These are phyloP conservation scores for Citrus trifoliata DNA, from an alignment of 345 rosid species.

Conservation along the genomic window DNA sequence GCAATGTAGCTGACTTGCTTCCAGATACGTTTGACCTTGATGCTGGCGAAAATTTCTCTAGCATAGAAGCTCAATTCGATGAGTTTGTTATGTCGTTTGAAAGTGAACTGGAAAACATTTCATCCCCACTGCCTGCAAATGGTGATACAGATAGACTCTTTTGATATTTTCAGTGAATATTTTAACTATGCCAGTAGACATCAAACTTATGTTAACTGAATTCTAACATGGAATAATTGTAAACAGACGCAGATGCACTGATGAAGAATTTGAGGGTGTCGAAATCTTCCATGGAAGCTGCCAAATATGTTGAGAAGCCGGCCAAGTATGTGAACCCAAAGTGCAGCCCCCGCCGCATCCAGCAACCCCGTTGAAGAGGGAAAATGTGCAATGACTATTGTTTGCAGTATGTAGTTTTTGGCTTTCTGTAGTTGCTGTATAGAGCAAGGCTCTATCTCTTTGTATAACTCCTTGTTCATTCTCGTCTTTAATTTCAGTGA, in stretches of 20 bases:
- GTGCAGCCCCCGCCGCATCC: constrained; percentile 47
- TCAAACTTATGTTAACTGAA: not conserved
- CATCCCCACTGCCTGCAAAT: constrained; percentile 23
- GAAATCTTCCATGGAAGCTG: constrained; percentile 18
- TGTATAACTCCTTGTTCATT: constrained; percentile 34
- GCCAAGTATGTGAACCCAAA: constrained; percentile 36
- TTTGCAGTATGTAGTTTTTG: constrained; percentile 26
- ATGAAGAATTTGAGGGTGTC: constrained; percentile 14
- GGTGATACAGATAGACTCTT: constrained; percentile 6
- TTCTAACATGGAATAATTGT: constrained; percentile 6
- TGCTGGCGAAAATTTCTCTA: constrained; percentile 44
- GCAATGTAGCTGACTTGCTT: constrained; percentile 46
- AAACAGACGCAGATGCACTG: constrained; percentile 30
- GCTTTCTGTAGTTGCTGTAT: constrained; percentile 31
- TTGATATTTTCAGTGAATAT: not conserved
- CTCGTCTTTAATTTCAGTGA: constrained; percentile 28
- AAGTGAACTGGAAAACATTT: constrained; percentile 20
- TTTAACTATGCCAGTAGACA: not conserved
- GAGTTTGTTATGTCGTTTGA: constrained; percentile 36
- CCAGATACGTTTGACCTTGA: constrained; percentile 68
- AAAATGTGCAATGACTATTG: not conserved
- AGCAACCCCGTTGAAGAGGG: constrained; percentile 51
- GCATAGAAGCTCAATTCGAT: constrained; percentile 41
- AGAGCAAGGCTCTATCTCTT: constrained; percentile 43
- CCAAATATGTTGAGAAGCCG: constrained; percentile 46